Evolutionary conservation across 2,329 filamentous ascomycete species (phyloP).

Genomic region (Thermoascus crustaceus): DNA sequence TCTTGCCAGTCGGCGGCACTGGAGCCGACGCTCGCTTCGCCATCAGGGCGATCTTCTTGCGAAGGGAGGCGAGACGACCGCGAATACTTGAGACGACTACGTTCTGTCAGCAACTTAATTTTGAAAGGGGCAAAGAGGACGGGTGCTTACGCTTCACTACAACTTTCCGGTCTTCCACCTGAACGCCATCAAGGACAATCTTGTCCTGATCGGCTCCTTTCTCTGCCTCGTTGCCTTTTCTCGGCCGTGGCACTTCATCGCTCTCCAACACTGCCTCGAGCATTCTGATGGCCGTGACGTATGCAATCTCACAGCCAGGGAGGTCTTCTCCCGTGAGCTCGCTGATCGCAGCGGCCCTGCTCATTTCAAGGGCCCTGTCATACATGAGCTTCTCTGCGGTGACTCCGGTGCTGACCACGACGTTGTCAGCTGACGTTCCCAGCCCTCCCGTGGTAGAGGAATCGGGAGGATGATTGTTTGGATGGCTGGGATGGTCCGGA

Average conservation of each 20-base stretch:
- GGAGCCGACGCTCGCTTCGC: conserved; percentile 38
- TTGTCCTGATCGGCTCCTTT: conserved; percentile 26
- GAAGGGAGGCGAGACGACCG: conserved; percentile 37
- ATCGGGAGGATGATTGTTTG: conserved; percentile 62
- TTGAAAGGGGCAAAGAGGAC: neutral
- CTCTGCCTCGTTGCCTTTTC: conserved; percentile 14
- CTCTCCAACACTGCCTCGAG: conserved; percentile 87
- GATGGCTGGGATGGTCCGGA: conserved; percentile 76
- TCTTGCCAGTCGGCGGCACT: conserved; percentile 20
- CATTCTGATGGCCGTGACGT: conserved; percentile 88
- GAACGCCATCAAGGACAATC: conserved; percentile 34
- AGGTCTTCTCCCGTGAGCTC: conserved; percentile 91
- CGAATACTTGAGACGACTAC: conserved; percentile 44
- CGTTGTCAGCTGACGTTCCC: conserved; percentile 64
- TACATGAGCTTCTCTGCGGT: conserved; percentile 98
- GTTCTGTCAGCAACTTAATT: conserved; percentile 16
- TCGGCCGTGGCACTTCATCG: conserved; percentile 49
- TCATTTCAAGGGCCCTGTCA: conserved; percentile 95
- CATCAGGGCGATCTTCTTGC: conserved; percentile 43
- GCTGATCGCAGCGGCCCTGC: conserved; percentile 83
- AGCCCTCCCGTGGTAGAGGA: conserved; percentile 49
- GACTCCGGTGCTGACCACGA: conserved; percentile 76
- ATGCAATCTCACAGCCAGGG: conserved; percentile 79
- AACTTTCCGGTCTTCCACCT: conserved; percentile 40
- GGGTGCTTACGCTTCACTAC: conserved; percentile 42